phyloP scores from a whole-genome alignment of 352 stramenopile species.

The Phytophthora niederhauseri region DNA sequence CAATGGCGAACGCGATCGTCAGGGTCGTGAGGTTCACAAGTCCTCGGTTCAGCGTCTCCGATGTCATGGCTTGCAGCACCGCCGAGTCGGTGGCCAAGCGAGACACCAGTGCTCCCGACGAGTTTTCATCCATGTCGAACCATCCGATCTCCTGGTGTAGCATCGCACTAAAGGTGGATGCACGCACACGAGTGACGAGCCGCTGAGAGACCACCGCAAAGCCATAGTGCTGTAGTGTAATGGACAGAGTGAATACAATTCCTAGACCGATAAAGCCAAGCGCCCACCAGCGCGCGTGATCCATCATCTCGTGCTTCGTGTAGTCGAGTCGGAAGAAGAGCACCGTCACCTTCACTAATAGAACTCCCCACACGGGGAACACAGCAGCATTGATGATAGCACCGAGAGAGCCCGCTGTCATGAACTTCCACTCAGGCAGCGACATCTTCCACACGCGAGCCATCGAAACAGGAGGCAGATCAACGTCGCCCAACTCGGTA shows the following conservation, averaged over 20 bases:
- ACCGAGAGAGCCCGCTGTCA: conserved; percentile 39
- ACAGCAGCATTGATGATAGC: conserved; percentile 47
- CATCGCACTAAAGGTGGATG: conserved; percentile 64
- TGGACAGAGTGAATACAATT: conserved; percentile 43
- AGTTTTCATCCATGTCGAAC: conserved; percentile 82
- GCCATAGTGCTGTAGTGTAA: conserved; percentile 57
- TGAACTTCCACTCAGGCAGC: conserved; percentile 46
- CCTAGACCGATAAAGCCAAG: conserved; percentile 55
- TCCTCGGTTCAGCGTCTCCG: conserved; percentile 62
- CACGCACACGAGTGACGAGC: conserved; percentile 60
- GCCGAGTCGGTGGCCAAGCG: conserved; percentile 82
- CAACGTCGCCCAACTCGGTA: conserved; percentile 27
- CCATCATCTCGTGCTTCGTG: conserved; percentile 58
- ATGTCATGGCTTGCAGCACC: conserved; percentile 75
- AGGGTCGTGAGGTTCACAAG: conserved; percentile 60
- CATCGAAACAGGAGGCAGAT: conserved; percentile 41
- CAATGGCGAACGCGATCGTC: conserved; percentile 48
- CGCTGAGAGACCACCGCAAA: conserved; percentile 65
- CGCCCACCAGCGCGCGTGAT: conserved; percentile 41
- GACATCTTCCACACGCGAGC: conserved; percentile 55
- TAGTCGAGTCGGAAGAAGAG: conserved; percentile 57
- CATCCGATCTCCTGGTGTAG: conserved; percentile 82
- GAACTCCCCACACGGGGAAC: conserved; percentile 61
- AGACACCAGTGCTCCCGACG: conserved; percentile 68
- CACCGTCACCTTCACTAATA: conserved; percentile 56